Percentiles rank a stretch among this genome's conserved stretches.
Conservation (phyloP, 805 yeast species). For the Wickerhamomyces bovis region DNA sequence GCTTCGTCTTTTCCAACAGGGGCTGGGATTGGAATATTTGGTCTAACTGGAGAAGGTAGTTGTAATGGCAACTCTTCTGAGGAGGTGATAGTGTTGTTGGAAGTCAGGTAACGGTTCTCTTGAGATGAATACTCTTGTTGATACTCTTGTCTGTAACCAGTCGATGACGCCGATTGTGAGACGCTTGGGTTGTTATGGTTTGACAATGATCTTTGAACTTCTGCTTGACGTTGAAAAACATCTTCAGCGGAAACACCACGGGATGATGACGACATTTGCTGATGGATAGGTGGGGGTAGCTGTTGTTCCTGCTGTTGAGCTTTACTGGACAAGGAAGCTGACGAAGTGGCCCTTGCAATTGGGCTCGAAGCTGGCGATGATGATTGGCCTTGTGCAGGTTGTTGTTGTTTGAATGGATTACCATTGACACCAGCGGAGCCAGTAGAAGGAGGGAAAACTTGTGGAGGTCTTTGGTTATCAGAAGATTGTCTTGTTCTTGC, state of each 20-base stretch:
- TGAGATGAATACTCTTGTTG: neutral
- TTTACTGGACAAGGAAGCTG: conserved; percentile 23
- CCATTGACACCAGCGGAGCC: neutral
- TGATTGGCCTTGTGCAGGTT: neutral
- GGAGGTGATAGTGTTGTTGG: conserved; percentile 2
- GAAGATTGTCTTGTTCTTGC: neutral
- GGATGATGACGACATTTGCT: neutral
- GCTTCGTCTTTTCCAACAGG: conserved; percentile 8
- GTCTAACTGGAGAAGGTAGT: conserved; percentile 24
- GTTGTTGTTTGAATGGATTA: neutral
- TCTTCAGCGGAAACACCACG: conserved; percentile 18
- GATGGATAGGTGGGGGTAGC: neutral
- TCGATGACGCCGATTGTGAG: neutral
- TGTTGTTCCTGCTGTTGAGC: conserved; percentile 5
- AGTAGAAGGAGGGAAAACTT: neutral
- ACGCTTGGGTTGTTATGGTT: conserved; percentile 3
- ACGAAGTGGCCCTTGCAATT: neutral
- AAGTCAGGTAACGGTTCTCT: neutral
- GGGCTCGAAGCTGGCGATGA: neutral
- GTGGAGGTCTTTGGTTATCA: neutral
- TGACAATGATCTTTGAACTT: neutral
- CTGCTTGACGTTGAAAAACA: conserved; percentile 15
- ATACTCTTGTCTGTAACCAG: neutral
- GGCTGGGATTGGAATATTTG: conserved; percentile 17
- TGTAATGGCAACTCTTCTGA: conserved; percentile 21